A percentile compares a stretch with the other conserved stretches of the same genome.
These are phyloP conservation scores for Verticillium tricorpus DNA, from an alignment of 2,329 filamentous ascomycete species.

Conservation along the genomic window DNA sequence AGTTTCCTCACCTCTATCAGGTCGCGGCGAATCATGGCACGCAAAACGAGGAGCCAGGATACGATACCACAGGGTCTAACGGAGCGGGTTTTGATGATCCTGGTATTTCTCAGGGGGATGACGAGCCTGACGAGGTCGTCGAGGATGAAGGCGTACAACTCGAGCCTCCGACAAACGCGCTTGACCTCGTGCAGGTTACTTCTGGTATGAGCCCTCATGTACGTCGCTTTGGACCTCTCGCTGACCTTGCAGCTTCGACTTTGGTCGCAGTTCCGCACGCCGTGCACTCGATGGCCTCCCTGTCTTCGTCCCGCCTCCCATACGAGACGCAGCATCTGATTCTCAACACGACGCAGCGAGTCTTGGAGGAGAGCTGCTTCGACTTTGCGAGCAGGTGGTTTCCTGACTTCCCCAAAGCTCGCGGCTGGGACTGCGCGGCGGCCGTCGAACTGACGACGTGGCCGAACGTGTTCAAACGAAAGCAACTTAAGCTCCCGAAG, in stretches of 20 bases:
- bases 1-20: conserved; percentile 27
- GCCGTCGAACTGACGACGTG: conserved; percentile 32
- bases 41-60: conserved; percentile 23
- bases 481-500: conserved; percentile 18
- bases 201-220: not conserved
- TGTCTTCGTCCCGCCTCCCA: conserved; percentile 26
- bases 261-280: not conserved
- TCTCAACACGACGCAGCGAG: conserved; percentile 25
- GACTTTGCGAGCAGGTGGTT: conserved; percentile 28
- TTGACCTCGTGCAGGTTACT: not conserved
- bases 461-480: conserved; percentile 19
- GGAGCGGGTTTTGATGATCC: conserved; percentile 22
- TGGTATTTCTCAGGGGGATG: not conserved
- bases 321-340: conserved; percentile 30
- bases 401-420: conserved; percentile 20
- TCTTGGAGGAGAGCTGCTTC: conserved; percentile 34
- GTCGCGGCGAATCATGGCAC: conserved; percentile 18
- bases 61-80: conserved; percentile 19
- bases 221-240: not conserved
- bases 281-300: conserved; percentile 10
- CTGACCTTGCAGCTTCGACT: not conserved
- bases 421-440: conserved; percentile 26
- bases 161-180: not conserved
- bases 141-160: not conserved
- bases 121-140: not conserved